phyloP scores from a whole-genome alignment of 2,329 filamentous ascomycete species.

The Raffaelea arxii region DNA sequence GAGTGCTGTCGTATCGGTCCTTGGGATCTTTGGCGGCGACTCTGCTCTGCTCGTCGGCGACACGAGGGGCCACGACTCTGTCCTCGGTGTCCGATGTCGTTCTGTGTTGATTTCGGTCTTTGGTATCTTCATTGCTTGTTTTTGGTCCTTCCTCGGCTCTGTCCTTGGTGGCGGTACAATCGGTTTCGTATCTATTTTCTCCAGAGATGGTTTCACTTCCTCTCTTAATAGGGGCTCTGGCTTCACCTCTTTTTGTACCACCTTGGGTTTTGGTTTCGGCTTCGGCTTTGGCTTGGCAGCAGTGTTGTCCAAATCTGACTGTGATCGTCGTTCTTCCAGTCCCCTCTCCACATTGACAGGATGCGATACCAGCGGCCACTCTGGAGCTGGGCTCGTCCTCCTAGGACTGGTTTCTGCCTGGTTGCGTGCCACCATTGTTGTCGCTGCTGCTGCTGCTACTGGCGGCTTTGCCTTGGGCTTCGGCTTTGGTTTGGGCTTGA shows the following conservation, averaged over 20 bases:
- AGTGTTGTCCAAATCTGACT: no score
- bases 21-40: not conserved
- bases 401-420: slow-evolving; percentile 7
- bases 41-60: not conserved
- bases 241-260: slow-evolving; percentile 1
- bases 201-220: no score
- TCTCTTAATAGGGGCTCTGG: not conserved
- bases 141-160: not conserved
- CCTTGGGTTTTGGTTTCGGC: not conserved
- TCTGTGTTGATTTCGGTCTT: no score
- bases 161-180: not conserved
- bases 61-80: no score
- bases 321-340: no score
- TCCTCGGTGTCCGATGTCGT: no score
- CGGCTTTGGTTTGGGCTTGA: slow-evolving; percentile 20
- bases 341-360: no score
- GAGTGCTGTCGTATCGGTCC: no score
- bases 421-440: not conserved
- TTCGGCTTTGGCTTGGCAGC: slow-evolving; percentile 14
- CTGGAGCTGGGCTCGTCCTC: slow-evolving; percentile 22
- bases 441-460: not conserved
- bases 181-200: not conserved
- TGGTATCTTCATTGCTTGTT: no score
- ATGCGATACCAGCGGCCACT: no score
- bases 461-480: not conserved